Evolutionary conservation across 306 rosid genomes (phyloP).

Genomic region (Abrus precatorius): DNA sequence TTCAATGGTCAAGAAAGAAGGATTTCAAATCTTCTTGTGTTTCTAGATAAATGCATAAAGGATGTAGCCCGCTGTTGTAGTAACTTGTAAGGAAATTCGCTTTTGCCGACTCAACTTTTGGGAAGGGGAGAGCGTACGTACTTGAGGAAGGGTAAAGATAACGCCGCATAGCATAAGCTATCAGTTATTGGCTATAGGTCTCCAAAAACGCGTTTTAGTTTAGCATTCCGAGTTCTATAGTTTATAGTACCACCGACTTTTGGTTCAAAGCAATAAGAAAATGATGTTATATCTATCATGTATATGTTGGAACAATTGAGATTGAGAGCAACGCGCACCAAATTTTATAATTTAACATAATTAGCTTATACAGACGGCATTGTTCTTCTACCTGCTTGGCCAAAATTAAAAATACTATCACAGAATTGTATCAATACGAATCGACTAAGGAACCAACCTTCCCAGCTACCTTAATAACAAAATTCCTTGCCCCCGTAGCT

Average conservation of each 20-base stretch:
- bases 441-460: slow-evolving; percentile 2
- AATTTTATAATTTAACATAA: not conserved
- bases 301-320: not conserved
- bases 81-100: not conserved
- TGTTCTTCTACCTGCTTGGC: slow-evolving; percentile 8
- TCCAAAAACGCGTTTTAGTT: not conserved
- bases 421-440: slow-evolving; percentile 7
- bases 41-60: no score
- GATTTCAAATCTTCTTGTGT: no score
- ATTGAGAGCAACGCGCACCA: not conserved
- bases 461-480: slow-evolving; percentile 25
- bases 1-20: no score
- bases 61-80: no score
- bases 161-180: no score
- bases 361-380: not conserved
- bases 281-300: not conserved
- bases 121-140: not conserved
- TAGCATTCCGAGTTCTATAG: not conserved
- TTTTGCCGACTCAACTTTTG: not conserved
- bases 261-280: slow-evolving; percentile 18
- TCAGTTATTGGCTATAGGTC: not conserved
- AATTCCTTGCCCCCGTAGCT: not conserved
- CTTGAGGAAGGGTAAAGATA: not conserved
- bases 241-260: not conserved
- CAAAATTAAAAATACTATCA: not conserved